Evolutionary conservation across 257 asterid genomes (phyloP).

Genomic region (Jaltomata sinuosa): DNA sequence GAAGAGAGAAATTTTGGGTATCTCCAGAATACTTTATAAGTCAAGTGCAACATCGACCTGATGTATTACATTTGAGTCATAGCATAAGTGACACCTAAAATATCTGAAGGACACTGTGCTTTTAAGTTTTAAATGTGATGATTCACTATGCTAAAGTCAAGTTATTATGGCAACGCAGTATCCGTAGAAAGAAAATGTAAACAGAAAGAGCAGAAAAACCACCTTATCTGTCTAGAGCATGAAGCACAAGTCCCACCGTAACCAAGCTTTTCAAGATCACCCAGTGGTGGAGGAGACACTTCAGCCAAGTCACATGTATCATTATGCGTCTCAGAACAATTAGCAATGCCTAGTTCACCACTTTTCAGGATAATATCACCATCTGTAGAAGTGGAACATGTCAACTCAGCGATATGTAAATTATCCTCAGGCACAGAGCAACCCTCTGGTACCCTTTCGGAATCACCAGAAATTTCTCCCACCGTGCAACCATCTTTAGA

Average conservation of each 20-base stretch:
- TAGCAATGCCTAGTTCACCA: constrained; percentile 6
- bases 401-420: constrained; percentile 19
- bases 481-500: constrained; percentile 4
- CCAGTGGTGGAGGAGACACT: constrained; percentile 20
- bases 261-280: constrained; percentile 12
- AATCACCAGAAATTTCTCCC: constrained; percentile 7
- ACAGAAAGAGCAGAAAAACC: not conserved
- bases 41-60: not conserved
- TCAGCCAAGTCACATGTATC: constrained; percentile 12
- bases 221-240: constrained; percentile 62
- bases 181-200: not conserved
- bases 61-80: not conserved
- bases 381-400: constrained; percentile 14
- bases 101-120: not conserved
- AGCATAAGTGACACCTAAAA: not conserved
- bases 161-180: not conserved
- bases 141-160: not conserved
- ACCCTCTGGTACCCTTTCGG: constrained; percentile 4
- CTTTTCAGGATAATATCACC: constrained; percentile 13
- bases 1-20: not conserved
- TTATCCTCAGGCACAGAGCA: constrained; percentile 10
- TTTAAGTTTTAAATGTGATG: not conserved
- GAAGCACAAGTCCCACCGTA: constrained; percentile 25
- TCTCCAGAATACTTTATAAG: not conserved
- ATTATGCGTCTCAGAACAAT: constrained; percentile 13